Conservation (phyloP, 306 rosid species). For the Quercus agrifolia region DNA sequence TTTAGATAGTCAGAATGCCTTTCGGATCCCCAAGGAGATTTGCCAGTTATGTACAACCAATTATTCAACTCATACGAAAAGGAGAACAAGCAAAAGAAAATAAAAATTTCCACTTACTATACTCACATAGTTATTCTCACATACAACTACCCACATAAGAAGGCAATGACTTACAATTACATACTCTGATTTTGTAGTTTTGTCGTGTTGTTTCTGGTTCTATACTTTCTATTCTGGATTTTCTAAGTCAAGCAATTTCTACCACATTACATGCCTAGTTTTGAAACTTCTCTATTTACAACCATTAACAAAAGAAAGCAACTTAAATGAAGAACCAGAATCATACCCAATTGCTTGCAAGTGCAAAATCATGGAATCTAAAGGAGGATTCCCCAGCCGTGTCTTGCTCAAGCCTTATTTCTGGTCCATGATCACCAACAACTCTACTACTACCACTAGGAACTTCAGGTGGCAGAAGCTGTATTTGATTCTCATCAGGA, state of each 20-base stretch:
- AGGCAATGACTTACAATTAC: not conserved
- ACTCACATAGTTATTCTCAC: not conserved
- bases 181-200: not conserved
- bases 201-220: not conserved
- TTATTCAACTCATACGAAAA: not conserved
- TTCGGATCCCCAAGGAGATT: not conserved
- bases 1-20: not conserved
- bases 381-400: constrained; percentile 77
- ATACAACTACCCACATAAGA: not conserved
- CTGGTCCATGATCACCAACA: constrained; percentile 18
- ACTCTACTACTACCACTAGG: constrained; percentile 22
- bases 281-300: constrained; percentile 10
- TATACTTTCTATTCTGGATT: not conserved
- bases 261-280: not conserved
- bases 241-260: not conserved
- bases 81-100: not conserved
- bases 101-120: not conserved
- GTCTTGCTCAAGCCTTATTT: constrained; percentile 46
- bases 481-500: constrained; percentile 48
- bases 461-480: constrained; percentile 45
- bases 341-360: constrained; percentile 79
- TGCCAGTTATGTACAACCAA: not conserved
- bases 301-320: not conserved
- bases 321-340: not conserved
- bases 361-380: constrained; percentile 77